Base-by-base conservation (phyloP, 805 yeast species). In the Lipomyces orientalis region DNA sequence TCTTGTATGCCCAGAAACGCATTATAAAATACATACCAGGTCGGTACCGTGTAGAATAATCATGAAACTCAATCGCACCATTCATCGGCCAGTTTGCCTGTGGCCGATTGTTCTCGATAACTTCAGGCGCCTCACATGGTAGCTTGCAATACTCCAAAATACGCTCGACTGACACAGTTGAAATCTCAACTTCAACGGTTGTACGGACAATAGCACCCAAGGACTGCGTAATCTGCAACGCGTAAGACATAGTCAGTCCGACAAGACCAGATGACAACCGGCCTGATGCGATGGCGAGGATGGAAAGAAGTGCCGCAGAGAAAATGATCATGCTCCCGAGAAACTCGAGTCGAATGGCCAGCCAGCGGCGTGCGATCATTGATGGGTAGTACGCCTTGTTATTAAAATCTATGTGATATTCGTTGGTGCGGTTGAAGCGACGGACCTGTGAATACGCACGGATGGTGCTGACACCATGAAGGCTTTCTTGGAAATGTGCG, bases 151-250 rank as follows among this genome's bases (percentile, higher is more conserved):
- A 94, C 78, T 94, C 99, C 79, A 91, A 83, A 64, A 94, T 88
- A 81, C 99, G 88, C 81, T 94, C 98, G 56, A 95, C 97, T 19
- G 97, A 90, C 43, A 95, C 98, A 80, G 95, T 93, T 78, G 93
- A 93, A 8, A 98, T 92, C 79, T 94, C 99, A 56, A 95, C 97
- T 75, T 95, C 99, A 54, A 95, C 99, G 0, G 97, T 91, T 98
- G 93, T 93, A 80, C 99, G 86, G 37, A 95, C 98, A 79, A 95
- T 92, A 97, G 97, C 91, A 78, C 93, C 93, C 79, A 95, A 84
- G 0, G 97, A 85, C 78, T 91, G 97, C 0, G 99, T 95, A 66
- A 93, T 85, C 78, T 92, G 97, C 69, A 95, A 83, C 2, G 99
- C 94, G 79, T 95, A 95, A 56, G 97, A 90, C 73, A 95, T 90